Evolutionary conservation across 1,139 yeast species (phyloP).

Genomic region (Taphrina confusa): DNA sequence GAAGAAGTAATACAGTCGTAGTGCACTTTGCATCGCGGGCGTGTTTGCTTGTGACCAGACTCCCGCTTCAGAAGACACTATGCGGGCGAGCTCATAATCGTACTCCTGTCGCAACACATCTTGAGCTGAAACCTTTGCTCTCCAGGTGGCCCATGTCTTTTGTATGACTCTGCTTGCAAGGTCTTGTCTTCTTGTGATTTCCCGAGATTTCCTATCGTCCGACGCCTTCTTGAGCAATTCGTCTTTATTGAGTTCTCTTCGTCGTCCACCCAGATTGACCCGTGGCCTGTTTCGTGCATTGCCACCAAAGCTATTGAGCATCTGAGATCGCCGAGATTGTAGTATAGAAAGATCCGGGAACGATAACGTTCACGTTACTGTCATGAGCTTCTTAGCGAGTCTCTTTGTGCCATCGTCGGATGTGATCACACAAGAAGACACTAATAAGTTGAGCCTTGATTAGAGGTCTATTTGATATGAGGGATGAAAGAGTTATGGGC

Average conservation of each 20-base stretch:
- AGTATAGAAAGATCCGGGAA: too few relatives aligned
- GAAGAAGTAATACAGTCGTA: slow-evolving; percentile 8
- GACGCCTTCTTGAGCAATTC: slow-evolving; percentile 28
- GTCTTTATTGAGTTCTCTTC: slow-evolving; percentile 10
- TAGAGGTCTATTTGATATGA: too few relatives aligned
- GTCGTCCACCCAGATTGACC: slow-evolving; percentile 34
- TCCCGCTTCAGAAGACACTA: not conserved
- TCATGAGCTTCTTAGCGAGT: too few relatives aligned
- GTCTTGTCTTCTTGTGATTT: slow-evolving; percentile 13
- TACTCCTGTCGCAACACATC: slow-evolving; percentile 14
- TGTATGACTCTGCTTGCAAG: slow-evolving; percentile 24
- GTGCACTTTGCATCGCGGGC: not conserved
- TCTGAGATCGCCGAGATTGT: too few relatives aligned
- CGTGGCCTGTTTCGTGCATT: slow-evolving; percentile 27
- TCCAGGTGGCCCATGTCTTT: not conserved
- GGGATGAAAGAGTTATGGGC: too few relatives aligned
- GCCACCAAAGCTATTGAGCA: slow-evolving; percentile 34
- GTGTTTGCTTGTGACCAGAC: not conserved
- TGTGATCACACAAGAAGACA: too few relatives aligned
- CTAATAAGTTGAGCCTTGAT: too few relatives aligned
- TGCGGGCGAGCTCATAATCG: not conserved
- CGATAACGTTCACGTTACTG: too few relatives aligned
- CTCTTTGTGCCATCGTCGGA: too few relatives aligned
- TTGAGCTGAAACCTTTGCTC: not conserved
- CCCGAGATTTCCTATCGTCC: slow-evolving; percentile 30